Conservation (phyloP, 2,329 filamentous ascomycete species). For the Zopfia rhizophila region DNA sequence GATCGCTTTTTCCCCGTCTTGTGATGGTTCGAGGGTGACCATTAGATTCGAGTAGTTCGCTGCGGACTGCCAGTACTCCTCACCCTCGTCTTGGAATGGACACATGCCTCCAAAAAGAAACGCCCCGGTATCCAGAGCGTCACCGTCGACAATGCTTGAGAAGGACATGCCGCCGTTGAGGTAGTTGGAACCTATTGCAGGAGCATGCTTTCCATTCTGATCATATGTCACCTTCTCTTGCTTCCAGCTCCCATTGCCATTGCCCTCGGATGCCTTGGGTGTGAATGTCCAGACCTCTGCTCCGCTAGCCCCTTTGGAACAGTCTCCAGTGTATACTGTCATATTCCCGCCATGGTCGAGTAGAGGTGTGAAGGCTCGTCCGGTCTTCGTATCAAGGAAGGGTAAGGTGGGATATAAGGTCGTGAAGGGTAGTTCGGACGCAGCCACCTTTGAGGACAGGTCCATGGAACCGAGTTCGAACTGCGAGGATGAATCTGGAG, state of each 20-base stretch:
- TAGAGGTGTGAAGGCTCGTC: slow-evolving; percentile 72
- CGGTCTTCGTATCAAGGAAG: slow-evolving; percentile 66
- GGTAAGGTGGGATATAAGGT: slow-evolving; percentile 68
- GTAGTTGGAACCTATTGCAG: slow-evolving; percentile 63
- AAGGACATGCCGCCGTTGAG: slow-evolving; percentile 73
- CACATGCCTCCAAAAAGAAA: slow-evolving; percentile 96
- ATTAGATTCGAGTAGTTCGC: slow-evolving; percentile 85
- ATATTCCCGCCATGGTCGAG: slow-evolving; percentile 76
- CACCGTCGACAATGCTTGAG: slow-evolving; percentile 67
- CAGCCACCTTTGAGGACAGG: slow-evolving; percentile 66
- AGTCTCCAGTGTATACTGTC: slow-evolving; percentile 79
- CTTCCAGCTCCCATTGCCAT: slow-evolving; percentile 67
- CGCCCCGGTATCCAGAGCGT: slow-evolving; percentile 64
- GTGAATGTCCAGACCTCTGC: slow-evolving; percentile 75
- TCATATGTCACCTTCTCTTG: slow-evolving; percentile 52
- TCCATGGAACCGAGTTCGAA: slow-evolving; percentile 72
- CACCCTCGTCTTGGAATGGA: slow-evolving; percentile 56
- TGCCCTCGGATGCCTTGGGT: slow-evolving; percentile 54
- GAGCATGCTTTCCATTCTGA: slow-evolving; percentile 44
- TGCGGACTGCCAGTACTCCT: slow-evolving; percentile 69
- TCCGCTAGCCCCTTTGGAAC: slow-evolving; percentile 63
- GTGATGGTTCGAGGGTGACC: slow-evolving; percentile 69
- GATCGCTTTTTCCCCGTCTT: slow-evolving; percentile 48
- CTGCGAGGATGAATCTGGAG: slow-evolving; percentile 55
- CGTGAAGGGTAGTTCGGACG: slow-evolving; percentile 55